Evolutionary conservation across 495 filamentous ascomycete genomes (phyloP), one percentile per base, ranked within the genome.

Genomic region (Aspergillus nanangensis): DNA sequence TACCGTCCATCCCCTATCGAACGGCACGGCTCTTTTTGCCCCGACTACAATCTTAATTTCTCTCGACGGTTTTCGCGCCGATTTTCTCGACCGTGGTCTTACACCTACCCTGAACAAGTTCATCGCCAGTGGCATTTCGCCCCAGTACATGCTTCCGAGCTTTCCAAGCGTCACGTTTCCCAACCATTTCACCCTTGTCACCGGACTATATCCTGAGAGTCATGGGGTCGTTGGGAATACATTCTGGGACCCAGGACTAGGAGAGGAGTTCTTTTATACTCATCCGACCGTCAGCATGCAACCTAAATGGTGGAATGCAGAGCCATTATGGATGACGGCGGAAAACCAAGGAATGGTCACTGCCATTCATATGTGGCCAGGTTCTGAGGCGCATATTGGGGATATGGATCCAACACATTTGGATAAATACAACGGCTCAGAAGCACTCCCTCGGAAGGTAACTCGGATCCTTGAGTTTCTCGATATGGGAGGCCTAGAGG

Each of bases 351-450:
- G 82, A 5, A 69, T 95, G 38, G 78, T 73, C 43, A 80, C 80
- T 22, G 94, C 88, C 13, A 82, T 97, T 21, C 94, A 97, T 60
- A 99, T 99, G 93, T 99, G 93, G 93, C 93, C 94, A 0, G 93
- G 94, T 3, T 91, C 85, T 15, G 94, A 97, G 63, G 90, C 88
- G 1, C 82, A 87, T 52, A 70, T 75, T 47, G 70, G 78, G 19
- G 71, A 68, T 8, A 65, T 80, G 24, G 83, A 89, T 34, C 88
- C 89, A 1, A 79, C 75, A 5, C 87, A 83, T 61, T 56, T 96
- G 31, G 93, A 98, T 63, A 82, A 81, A 49, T 98, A 73, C 61
- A 95, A 96, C 51, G 81, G 80, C 3, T 76, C 82, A 2, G 91
- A 96, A 59, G 55, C 65, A 10, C 74, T 97, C 2, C 60, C 78